Base-by-base conservation (phyloP, 805 yeast species). In the Yarrowia sp. region DNA sequence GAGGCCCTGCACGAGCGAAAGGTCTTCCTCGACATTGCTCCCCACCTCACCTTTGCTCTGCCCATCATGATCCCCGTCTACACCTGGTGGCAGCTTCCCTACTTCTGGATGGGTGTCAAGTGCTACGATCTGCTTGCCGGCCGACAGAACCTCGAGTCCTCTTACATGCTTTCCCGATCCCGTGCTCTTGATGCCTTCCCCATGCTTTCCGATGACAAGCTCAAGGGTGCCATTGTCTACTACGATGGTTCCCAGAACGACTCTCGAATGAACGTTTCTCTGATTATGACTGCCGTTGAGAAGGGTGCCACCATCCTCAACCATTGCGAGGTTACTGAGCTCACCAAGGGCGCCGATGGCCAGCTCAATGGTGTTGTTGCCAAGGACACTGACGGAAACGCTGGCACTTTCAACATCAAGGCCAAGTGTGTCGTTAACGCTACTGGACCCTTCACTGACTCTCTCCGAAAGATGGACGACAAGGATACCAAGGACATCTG, bases 1-100 rank as follows among this genome's bases (percentile, higher is more conserved):
- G 97, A 91, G 77, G 96, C 96, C 7, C 80, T 91, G 67, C 87
- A 88, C 72, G 97, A 91, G 78, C 85, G 97, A 74, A 89, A 88
- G 63, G 89, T 89, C 71, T 87, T 92, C 81, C 78, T 92, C 70
- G 83, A 88, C 72, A 90, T 93, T 69, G 98, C 98, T 41, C 98
- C 98, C 54, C 97, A 93, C 77, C 83, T 92, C 70, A 85, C 92
- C 68, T 80, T 87, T 66, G 85, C 93, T 59, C 82, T 92, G 70
- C 98, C 98, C 38, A 92, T 92, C 71, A 85, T 91, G 88, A 90
- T 92, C 71, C 98, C 98, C n/a, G 92, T 92, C 66, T 92, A 93
- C 82, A 85, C 85, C 73, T 90, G 90, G 83, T 92, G 97, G 97
- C 96, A 92, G 80, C 83, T 90, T 63, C 98, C 98, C 49, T 92